Evolutionary conservation across 192 early-diverging fungal species (phyloP).

Genomic region (Coemansia sp.): DNA sequence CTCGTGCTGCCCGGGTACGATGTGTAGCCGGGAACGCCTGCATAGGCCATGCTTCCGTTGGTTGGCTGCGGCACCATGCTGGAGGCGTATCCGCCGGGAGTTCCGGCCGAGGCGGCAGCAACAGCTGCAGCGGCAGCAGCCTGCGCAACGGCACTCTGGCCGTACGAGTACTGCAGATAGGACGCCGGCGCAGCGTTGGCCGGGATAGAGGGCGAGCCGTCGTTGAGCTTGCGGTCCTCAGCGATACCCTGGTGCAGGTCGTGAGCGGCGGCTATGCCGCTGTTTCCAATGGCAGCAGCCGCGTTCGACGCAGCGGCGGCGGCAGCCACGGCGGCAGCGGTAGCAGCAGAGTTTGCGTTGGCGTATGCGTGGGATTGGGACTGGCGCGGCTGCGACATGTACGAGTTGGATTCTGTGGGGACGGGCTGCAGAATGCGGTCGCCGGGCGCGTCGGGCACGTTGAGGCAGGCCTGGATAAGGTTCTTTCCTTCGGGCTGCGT

Average conservation of each 20-base stretch:
- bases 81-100: constrained; percentile 16
- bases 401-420: constrained; percentile 48
- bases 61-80: constrained; percentile 25
- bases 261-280: constrained; percentile 4
- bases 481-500: constrained; percentile 89
- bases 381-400: constrained; percentile 50
- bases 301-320: constrained; percentile 21
- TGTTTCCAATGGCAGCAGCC: constrained; percentile 11
- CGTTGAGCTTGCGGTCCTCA: constrained; percentile 37
- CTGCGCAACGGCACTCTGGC: constrained; percentile 41
- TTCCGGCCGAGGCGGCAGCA: constrained; percentile 21
- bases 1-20: constrained; percentile 45
- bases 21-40: constrained; percentile 30
- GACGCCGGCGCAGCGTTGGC: constrained; percentile 11
- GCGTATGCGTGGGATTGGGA: constrained; percentile 1
- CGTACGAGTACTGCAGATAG: constrained; percentile 36
- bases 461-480: constrained; percentile 88
- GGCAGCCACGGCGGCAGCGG: constrained; percentile 9
- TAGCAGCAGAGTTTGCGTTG: not conserved
- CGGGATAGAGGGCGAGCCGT: constrained; percentile 9
- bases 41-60: constrained; percentile 21
- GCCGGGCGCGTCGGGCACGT: constrained; percentile 69
- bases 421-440: constrained; percentile 38
- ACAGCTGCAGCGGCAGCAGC: constrained; percentile 12
- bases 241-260: constrained; percentile 12